A percentile compares a stretch with the other conserved stretches of the same genome.
Evolutionary conservation across 768 basidiomycete genomes (phyloP).

Genomic region (Dioszegia crocea): DNA sequence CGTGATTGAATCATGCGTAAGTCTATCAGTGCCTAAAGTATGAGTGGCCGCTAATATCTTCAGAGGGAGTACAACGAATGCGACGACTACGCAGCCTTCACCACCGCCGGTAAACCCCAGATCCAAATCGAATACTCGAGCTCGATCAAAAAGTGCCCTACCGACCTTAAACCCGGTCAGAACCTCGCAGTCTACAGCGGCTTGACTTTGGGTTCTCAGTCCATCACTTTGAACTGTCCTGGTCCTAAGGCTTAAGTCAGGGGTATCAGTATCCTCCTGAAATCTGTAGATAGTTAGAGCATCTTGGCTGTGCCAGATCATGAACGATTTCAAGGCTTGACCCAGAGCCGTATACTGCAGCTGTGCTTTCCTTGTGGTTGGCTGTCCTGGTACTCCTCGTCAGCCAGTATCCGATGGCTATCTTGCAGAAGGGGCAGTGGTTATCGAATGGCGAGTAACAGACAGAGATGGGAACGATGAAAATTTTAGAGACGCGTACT

Average conservation of each 20-base stretch:
- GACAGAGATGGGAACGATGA: no score
- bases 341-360: no score
- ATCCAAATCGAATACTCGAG: constrained; percentile 31
- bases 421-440: no score
- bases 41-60: background rate
- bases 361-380: no score
- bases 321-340: no score
- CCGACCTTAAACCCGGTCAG: constrained; percentile 16
- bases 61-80: constrained; percentile 29
- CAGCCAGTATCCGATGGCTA: no score
- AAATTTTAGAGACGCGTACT: no score
- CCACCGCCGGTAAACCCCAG: constrained; percentile 30
- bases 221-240: background rate
- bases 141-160: constrained; percentile 17
- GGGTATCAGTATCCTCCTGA: no score
- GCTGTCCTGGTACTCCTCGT: no score
- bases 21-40: no score
- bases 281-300: background rate
- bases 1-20: constrained; percentile 39
- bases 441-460: no score
- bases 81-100: constrained; percentile 26
- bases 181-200: constrained; percentile 14
- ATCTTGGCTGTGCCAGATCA: background rate
- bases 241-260: background rate
- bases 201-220: background rate